Conservation (phyloP, 108 stramenopile genomes). For the Discostella stelligeroides region DNA sequence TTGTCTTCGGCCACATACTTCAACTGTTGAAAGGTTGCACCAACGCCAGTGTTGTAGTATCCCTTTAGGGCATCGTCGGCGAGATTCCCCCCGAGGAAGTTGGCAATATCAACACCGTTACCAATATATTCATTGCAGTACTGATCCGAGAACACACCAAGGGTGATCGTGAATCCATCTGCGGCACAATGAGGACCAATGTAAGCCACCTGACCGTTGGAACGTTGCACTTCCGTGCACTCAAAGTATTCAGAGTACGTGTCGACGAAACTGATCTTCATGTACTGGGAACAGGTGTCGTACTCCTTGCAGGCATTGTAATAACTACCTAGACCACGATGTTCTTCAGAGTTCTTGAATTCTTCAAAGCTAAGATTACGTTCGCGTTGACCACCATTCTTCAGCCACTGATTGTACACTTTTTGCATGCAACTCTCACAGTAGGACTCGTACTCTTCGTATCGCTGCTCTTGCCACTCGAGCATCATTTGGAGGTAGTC, state of each 20-base stretch:
- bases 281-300: conserved; percentile 36
- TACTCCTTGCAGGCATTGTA: conserved; percentile 47
- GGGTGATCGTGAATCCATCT: conserved; percentile 66
- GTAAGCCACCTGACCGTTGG: conserved; percentile 54
- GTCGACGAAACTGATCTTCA: conserved; percentile 22
- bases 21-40: conserved; percentile 46
- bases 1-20: conserved; percentile 14
- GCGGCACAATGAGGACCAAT: conserved; percentile 70
- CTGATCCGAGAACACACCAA: conserved; percentile 80
- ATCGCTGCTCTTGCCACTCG: conserved; percentile 54
- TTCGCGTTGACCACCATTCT: conserved; percentile 20
- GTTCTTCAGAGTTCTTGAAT: conserved; percentile 25
- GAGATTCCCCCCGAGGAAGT: conserved; percentile 29
- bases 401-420: conserved; percentile 35
- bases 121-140: conserved; percentile 72
- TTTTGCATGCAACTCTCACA: conserved; percentile 40
- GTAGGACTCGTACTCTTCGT: conserved; percentile 65
- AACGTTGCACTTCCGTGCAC: conserved; percentile 40
- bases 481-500: conserved; percentile 73
- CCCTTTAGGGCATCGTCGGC: conserved; percentile 47
- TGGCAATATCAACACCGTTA: conserved; percentile 29
- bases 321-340: conserved; percentile 1
- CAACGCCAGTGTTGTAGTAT: conserved; percentile 48
- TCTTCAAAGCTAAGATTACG: conserved; percentile 42
- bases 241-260: conserved; percentile 36